Percentiles rank a stretch among this genome's conserved stretches.
phyloP scores from a whole-genome alignment of 2,329 filamentous ascomycete species.

The Claviceps pazoutovae region DNA sequence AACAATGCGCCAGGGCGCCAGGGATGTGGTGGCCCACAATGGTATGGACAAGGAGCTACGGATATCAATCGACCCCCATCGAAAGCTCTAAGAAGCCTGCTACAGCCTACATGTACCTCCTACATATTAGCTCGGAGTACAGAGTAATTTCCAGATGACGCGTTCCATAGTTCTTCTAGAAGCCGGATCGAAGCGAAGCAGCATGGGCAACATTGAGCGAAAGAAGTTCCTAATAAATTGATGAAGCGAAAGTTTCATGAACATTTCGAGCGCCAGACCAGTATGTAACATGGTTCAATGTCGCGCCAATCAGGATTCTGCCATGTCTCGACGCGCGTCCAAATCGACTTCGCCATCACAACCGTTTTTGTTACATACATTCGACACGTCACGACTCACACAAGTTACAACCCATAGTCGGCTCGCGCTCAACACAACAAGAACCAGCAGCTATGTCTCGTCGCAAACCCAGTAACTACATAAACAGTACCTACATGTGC shows the following conservation, averaged over 20 bases:
- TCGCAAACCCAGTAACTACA: not conserved
- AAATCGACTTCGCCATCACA: not conserved
- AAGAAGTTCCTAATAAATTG: not conserved
- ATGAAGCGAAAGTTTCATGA: not conserved
- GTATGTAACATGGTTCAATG: not conserved
- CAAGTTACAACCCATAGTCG: not conserved
- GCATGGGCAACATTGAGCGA: not conserved
- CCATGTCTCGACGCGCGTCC: not conserved
- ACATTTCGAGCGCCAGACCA: not conserved
- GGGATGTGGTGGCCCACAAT: not conserved
- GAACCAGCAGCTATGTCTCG: not conserved
- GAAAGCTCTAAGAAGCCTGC: not conserved
- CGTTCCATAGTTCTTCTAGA: constrained; percentile 1
- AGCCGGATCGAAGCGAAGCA: not conserved
- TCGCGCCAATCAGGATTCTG: not conserved
- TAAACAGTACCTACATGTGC: not conserved
- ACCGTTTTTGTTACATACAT: not conserved
- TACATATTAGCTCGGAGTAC: not conserved
- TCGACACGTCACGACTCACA: not conserved
- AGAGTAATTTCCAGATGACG: not conserved
- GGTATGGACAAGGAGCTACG: not conserved
- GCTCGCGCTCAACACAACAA: not conserved
- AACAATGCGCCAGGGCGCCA: not conserved
- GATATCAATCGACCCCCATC: not conserved
- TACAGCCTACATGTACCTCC: too few relatives aligned